Percentiles rank a stretch among this genome's conserved stretches.
These are phyloP conservation scores for Beauveria sp. DNA, from an alignment of 2,329 filamentous ascomycete genomes.

Conservation along the genomic window DNA sequence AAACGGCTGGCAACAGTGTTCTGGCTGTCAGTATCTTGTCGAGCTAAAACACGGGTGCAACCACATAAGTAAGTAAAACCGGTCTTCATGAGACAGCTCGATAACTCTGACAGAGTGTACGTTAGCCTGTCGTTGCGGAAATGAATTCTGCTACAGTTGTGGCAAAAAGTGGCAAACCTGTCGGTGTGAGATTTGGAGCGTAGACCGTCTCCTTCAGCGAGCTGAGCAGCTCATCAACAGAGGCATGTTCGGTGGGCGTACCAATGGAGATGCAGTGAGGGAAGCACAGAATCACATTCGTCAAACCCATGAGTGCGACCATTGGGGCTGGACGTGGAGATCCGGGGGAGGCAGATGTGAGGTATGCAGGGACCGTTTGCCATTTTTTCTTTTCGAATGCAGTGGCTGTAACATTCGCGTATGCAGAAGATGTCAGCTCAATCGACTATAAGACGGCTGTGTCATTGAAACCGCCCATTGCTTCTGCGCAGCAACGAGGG, in stretches of 20 bases:
- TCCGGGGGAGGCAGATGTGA: not conserved
- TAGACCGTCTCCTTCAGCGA: slow-evolving; percentile 16
- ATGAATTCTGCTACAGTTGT: slow-evolving; percentile 39
- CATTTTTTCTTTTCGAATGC: not conserved
- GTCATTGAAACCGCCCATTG: no score
- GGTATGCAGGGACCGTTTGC: not conserved
- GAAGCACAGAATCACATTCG: not conserved
- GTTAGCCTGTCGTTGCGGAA: slow-evolving; percentile 33
- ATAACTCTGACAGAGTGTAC: not conserved
- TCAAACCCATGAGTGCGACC: not conserved
- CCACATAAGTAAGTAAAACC: slow-evolving; percentile 43
- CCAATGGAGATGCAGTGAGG: not conserved
- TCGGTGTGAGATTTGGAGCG: slow-evolving; percentile 27
- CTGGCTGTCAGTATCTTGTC: slow-evolving; percentile 34
- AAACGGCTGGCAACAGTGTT: slow-evolving; percentile 43
- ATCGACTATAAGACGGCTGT: not conserved
- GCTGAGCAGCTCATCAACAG: not conserved
- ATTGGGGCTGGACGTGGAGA: not conserved
- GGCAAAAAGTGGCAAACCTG: slow-evolving; percentile 33
- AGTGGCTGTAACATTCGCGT: not conserved
- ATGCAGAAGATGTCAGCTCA: not conserved
- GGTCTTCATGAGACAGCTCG: not conserved
- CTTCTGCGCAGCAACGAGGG: no score
- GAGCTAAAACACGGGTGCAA: slow-evolving; percentile 41
- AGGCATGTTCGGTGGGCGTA: not conserved